Evolutionary conservation across 2,329 filamentous ascomycete genomes (phyloP).

Genomic region (Elsinoe ampelina): DNA sequence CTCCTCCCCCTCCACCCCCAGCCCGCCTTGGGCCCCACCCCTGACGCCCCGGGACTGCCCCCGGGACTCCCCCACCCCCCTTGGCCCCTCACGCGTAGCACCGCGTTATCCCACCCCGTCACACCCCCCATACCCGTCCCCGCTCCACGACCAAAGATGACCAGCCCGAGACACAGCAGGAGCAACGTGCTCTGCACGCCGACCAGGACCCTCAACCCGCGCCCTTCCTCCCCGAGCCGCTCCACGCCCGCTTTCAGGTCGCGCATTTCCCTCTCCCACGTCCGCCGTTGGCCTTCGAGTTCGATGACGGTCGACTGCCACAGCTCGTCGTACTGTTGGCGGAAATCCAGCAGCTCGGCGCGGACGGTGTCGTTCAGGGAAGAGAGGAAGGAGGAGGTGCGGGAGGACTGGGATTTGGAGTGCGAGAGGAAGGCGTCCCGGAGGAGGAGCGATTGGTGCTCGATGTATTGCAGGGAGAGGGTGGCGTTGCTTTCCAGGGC

Average conservation of each 20-base stretch:
- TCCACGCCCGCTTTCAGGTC: constrained; percentile 73
- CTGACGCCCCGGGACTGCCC: not conserved
- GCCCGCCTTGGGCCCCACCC: not conserved
- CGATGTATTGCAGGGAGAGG: constrained; percentile 87
- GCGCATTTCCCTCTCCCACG: constrained; percentile 71
- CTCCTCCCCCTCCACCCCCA: constrained; percentile 16
- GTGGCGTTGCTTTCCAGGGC: constrained; percentile 89
- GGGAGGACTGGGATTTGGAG: constrained; percentile 78
- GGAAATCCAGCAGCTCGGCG: constrained; percentile 65
- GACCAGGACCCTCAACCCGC: constrained; percentile 77
- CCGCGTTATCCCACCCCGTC: constrained; percentile 16
- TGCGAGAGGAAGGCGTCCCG: constrained; percentile 79
- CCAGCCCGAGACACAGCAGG: constrained; percentile 74
- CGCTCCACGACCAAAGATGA: constrained; percentile 53
- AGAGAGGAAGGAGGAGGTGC: constrained; percentile 71
- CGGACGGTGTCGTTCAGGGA: constrained; percentile 82
- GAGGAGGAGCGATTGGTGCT: constrained; percentile 85
- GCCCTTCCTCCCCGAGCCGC: constrained; percentile 84
- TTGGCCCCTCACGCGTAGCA: constrained; percentile 15
- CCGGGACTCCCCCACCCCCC: constrained; percentile 14
- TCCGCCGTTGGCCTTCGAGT: constrained; percentile 77
- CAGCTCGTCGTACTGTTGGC: constrained; percentile 85
- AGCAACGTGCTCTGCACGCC: constrained; percentile 85
- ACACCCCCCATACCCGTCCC: constrained; percentile 25
- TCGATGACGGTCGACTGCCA: constrained; percentile 95